Conservation (phyloP, 768 basidiomycete genomes). For the Chalciporus piperatus region DNA sequence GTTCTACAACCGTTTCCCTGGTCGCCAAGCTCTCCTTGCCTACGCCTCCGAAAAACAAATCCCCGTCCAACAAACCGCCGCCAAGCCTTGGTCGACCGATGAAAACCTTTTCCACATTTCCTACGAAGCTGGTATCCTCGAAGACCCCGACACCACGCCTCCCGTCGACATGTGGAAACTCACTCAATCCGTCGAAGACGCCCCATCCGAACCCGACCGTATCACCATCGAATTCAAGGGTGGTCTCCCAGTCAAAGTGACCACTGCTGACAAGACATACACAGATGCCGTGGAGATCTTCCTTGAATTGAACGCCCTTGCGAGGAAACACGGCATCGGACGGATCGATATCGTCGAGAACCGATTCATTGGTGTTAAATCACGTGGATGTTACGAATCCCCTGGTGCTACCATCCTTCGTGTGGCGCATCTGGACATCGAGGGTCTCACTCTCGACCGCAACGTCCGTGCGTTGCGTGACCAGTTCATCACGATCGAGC, state of each 20-base stretch:
- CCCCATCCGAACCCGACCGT: conserved; percentile 74
- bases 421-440: conserved; percentile 92
- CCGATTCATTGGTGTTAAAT: conserved; percentile 98
- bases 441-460: conserved; percentile 96
- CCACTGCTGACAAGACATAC: conserved; percentile 56
- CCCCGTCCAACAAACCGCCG: conserved; percentile 90
- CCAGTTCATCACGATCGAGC: conserved; percentile 88
- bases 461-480: conserved; percentile 94
- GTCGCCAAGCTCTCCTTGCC: conserved; percentile 87
- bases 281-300: conserved; percentile 97
- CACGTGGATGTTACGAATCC: conserved; percentile 98
- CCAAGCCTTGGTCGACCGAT: conserved; percentile 99
- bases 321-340: conserved; percentile 92
- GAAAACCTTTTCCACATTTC: conserved; percentile 99
- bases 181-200: conserved; percentile 76
- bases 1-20: conserved; percentile 97
- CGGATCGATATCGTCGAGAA: conserved; percentile 99
- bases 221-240: conserved; percentile 82
- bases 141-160: conserved; percentile 93
- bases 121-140: conserved; percentile 98
- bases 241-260: conserved; percentile 86
- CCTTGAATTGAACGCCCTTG: conserved; percentile 85
- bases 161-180: conserved; percentile 99
- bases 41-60: conserved; percentile 88
- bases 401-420: conserved; percentile 97